Evolutionary conservation across 805 yeast genomes (phyloP), one percentile per base, ranked within the genome.

Genomic region (Kodamaea kaohsiungensis): DNA sequence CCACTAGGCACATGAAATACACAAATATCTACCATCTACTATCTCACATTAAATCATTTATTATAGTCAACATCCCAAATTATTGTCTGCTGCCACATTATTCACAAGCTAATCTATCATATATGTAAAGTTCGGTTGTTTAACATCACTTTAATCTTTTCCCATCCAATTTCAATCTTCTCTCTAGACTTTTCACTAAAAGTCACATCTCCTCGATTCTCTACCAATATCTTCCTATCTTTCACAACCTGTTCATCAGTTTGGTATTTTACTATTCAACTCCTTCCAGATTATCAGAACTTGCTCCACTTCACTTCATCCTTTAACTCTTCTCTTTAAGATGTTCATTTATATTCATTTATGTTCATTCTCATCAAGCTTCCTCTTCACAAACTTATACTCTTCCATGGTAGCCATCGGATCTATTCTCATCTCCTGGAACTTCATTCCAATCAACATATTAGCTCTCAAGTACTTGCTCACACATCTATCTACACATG

Each of bases 401-500:
- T 67, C 81, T 43, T 68, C 76, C 76, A 82, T 73, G 48, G 57
- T 61, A 51, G 67, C 71, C 55, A 67, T 70, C n/a, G 84, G 84
- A 38, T 72, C 71, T 49, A 81, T 70, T 35, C 82, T 71, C 53
- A 61, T 55, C 33, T 57, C 59, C 69, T 75, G 63, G 76, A 58
- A 79, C 75, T 68, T 71, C 65, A 76, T 79, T 0, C 93, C 95
- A 30, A 89, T 73, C 51, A 79, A 65, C 46, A 82, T 69, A 66
- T 87, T 91, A 46, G 91, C 86, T 61, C 79, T 79, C 75, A 91
- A 89, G 69, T 86, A 91, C 69, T 92, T 92, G 58, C 84, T 71
- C 45, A 89, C 93, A 72, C 98, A 92, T 56, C 98, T 76, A 68
- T 91, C 97, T 9, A 89, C 73, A 67, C 98, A 93, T 46, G 83